Base-by-base conservation (phyloP, 768 basidiomycete species). In the Podaxis sp. region DNA sequence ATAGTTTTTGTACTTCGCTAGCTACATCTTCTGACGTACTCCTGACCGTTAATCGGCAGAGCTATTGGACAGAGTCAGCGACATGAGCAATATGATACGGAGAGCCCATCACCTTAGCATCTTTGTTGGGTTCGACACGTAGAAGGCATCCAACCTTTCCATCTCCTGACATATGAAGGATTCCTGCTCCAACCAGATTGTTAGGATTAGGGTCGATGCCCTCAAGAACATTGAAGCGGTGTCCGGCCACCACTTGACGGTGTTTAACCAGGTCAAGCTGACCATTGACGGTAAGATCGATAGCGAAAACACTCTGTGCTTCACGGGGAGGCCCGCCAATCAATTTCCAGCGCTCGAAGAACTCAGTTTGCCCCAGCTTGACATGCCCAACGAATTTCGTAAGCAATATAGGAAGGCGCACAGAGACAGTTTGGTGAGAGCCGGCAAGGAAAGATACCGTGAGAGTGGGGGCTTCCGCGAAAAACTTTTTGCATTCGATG, bases 301-400 rank as follows among this genome's bases (percentile, higher is more conserved):
- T 87, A 0, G 93, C 88, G 73, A 97, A 97, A 57, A 99, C 81
- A 50, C 75, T 72, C 71, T 99, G 97, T 27, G 90, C 85, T 76
- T 99, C 97, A 53, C 95, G 84, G 28, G 97, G 97, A 11, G 93
- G 80, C 1, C 97, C 97, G 5, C 97, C 97, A 55, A 98, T 98
- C 66, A 97, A 76, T 73, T 94, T 95, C 97, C 97, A 99, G 55
- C 97, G 80, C 72, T 98, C 95, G 74, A 98, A 99, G 81, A 98
- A 99, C 66, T 97, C 92, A 0, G 83, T 76, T 62, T 83, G 79
- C 10, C 84, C 86, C 36, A 99, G 83, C 67, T 87, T 89, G 64
- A 98, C 95, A 25, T 92, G 91, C 69, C 97, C 96, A 59, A 98
- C 82, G 73, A 99, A 99, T 73, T 96, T 94, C 42, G 89, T 89